Conservation (phyloP, 371 early-diverging fungal species). For the Mucor sp. region DNA sequence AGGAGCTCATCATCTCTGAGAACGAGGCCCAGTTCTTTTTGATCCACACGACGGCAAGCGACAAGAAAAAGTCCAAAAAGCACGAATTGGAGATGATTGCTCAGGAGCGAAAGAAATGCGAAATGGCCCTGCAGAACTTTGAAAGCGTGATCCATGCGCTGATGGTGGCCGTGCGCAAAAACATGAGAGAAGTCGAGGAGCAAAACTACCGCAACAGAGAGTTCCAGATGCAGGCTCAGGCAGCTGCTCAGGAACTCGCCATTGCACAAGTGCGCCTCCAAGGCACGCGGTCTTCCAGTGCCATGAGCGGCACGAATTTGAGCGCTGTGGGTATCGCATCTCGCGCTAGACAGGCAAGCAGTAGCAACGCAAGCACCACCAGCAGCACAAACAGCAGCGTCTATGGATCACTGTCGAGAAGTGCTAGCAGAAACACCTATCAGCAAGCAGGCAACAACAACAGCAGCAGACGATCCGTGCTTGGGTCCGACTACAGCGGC, state of each 20-base stretch:
- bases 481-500: background rate
- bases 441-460: background rate
- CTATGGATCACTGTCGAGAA: background rate
- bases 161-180: slow-evolving; percentile 25
- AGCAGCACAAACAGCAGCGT: slow-evolving; percentile 20
- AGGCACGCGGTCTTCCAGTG: background rate
- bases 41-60: slow-evolving; percentile 35
- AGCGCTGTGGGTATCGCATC: slow-evolving; percentile 10
- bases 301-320: background rate
- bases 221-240: slow-evolving; percentile 28
- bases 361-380: slow-evolving; percentile 18
- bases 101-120: slow-evolving; percentile 33
- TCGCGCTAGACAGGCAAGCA: slow-evolving; percentile 4
- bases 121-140: slow-evolving; percentile 26
- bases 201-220: slow-evolving; percentile 21
- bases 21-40: slow-evolving; percentile 42
- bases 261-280: slow-evolving; percentile 33
- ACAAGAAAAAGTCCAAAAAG: slow-evolving; percentile 24
- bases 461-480: background rate
- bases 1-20: slow-evolving; percentile 31
- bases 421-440: background rate
- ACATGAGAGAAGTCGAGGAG: slow-evolving; percentile 22
- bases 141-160: slow-evolving; percentile 28
- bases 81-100: slow-evolving; percentile 34
- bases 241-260: slow-evolving; percentile 32